Conservation (phyloP, 73 alveolate genomes). For the Paramecium biaurelia region DNA sequence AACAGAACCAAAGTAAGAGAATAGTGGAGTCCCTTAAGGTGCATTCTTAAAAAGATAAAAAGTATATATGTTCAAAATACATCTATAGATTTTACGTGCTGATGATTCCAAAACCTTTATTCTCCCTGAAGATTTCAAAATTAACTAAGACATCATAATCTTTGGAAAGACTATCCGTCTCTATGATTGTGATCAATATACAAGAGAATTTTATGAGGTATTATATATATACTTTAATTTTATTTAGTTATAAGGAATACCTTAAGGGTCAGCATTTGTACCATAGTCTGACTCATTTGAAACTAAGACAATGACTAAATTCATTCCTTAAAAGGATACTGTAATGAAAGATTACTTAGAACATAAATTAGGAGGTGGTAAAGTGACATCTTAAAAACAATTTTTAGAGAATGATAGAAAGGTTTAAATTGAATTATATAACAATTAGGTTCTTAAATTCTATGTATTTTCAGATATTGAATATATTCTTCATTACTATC, state of each 20-base stretch:
- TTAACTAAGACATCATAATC: conserved; percentile 79
- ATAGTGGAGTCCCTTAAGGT: conserved; percentile 95
- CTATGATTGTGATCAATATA: conserved; percentile 86
- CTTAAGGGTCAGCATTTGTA: background rate
- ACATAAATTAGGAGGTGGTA: conserved; percentile 94
- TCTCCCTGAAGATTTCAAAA: conserved; percentile 76
- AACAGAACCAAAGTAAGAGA: conserved; percentile 83
- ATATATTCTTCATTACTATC: conserved; percentile 85
- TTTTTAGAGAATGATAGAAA: conserved; percentile 93
- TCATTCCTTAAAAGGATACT: conserved; percentile 68
- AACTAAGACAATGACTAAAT: conserved; percentile 31
- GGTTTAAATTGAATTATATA: conserved; percentile 47
- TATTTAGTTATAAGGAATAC: background rate
- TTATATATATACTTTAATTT: background rate
- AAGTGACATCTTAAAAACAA: conserved; percentile 83
- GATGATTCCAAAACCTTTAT: conserved; percentile 73
- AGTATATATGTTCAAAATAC: background rate
- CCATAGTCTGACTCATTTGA: background rate
- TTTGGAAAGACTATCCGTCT: conserved; percentile 78
- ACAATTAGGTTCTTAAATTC: conserved; percentile 70
- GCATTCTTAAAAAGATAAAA: conserved; percentile 84
- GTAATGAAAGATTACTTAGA: conserved; percentile 90
- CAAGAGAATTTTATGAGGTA: conserved; percentile 81
- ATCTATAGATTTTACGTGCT: conserved; percentile 67
- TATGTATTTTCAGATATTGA: conserved; percentile 80